Evolutionary conservation across 139 green algal species (phyloP).

Genomic region (Edaphochlamys debaryana): DNA sequence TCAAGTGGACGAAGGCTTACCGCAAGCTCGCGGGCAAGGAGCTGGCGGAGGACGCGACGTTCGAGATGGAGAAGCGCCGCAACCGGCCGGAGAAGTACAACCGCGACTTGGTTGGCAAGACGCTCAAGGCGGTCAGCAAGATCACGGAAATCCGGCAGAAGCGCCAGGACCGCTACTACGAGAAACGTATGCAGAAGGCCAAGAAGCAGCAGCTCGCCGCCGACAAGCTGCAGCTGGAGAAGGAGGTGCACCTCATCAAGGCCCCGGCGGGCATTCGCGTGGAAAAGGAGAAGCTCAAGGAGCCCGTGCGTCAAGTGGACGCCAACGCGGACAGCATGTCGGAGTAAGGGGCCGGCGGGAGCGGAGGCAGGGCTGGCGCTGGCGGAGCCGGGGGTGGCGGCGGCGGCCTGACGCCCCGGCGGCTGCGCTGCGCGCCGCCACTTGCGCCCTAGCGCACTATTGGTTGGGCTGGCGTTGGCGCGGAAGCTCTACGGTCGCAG

Average conservation of each 20-base stretch:
- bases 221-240: constrained; percentile 85
- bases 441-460: no score
- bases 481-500: no score
- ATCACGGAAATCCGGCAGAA: constrained; percentile 83
- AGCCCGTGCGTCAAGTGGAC: constrained; percentile 45
- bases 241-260: constrained; percentile 90
- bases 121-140: constrained; percentile 93
- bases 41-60: constrained; percentile 93
- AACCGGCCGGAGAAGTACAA: constrained; percentile 98
- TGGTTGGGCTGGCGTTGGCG: no score
- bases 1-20: constrained; percentile 98
- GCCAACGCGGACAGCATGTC: constrained; percentile 59
- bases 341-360: constrained; percentile 55
- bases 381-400: no score
- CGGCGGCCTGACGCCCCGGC: no score
- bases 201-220: constrained; percentile 64
- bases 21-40: constrained; percentile 95
- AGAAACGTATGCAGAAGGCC: constrained; percentile 85
- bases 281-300: constrained; percentile 68
- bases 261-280: constrained; percentile 64
- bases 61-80: constrained; percentile 95
- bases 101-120: constrained; percentile 90
- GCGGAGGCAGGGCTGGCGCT: neutral
- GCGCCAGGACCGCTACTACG: constrained; percentile 90
- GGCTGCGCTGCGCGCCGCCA: no score